Conservation (phyloP, 306 rosid genomes). For the Corylus heterophylla region DNA sequence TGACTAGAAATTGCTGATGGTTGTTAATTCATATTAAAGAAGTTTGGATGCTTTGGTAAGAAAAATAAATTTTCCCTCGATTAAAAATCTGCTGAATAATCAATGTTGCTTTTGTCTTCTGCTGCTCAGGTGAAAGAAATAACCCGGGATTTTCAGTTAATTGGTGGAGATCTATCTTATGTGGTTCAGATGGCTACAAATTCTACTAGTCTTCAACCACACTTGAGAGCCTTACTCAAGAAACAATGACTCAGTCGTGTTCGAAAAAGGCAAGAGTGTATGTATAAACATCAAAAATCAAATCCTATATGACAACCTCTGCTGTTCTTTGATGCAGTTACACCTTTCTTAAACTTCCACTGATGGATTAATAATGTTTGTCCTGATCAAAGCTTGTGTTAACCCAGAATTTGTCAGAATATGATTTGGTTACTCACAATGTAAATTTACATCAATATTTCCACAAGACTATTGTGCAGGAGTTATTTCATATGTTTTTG, state of each 20-base stretch:
- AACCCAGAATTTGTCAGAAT: not conserved
- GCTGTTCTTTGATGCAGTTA: not conserved
- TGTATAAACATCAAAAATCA: not conserved
- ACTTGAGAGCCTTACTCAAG: conserved; percentile 66
- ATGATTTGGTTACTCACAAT: not conserved
- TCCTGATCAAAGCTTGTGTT: not conserved
- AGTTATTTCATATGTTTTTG: not conserved
- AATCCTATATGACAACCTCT: not conserved
- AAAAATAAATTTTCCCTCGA: not conserved
- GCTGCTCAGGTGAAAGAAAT: conserved; percentile 66
- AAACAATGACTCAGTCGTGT: conserved; percentile 40
- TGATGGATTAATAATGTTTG: not conserved
- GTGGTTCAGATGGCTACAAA: conserved; percentile 82
- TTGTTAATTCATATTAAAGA: not conserved
- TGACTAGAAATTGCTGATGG: not conserved
- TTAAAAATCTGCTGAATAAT: not conserved
- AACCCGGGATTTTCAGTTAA: conserved; percentile 50
- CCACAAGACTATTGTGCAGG: not conserved
- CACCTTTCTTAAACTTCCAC: not conserved
- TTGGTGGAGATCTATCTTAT: conserved; percentile 59
- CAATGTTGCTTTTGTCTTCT: not conserved
- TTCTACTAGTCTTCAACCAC: conserved; percentile 58
- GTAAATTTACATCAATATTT: not conserved
- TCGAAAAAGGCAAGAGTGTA: conserved; percentile 1
- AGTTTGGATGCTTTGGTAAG: not conserved